Evolutionary conservation across 345 rosid species (phyloP), one percentile per base, ranked within the genome.

Genomic region (Cardiospermum halicacabum): DNA sequence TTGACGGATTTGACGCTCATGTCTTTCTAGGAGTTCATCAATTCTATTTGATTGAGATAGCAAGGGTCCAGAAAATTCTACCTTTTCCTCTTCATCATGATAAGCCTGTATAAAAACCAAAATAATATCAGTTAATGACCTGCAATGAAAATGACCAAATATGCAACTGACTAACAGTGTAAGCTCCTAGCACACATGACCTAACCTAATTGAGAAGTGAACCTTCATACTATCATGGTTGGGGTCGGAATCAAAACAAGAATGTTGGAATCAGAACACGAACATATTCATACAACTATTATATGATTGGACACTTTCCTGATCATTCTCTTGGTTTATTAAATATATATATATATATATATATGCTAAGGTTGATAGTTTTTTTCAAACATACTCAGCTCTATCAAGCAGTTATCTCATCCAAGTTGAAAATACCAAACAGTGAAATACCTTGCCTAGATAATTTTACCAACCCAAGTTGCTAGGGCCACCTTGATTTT

Each of bases 1-100:
- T 68, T 89, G 95, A 62, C 91, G 91, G 66, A 90, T 87, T 57
- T 85, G 88, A 53, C 91, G 83, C 54, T 94, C 97, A 6, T 84
- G 91, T 58, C 81, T 80, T 75, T 82, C 86, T 66, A 91, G 72
- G 66, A 90, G 91, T 64, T 84, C 96, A 71, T 86, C 95, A 31
- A 82, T 73, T 73, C 88, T 82, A 51, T 84, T 76, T 31, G 96
- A 68, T 42, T 90, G 91, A 73, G 96, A 80, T 73, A 94, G 68
- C 71, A 94, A 70, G 18, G 97, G 99, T 53, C 87, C 97, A 4
- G 96, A 91, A 75, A 88, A 91, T 42, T 91, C 95, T 37, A 94
- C 92, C 76, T 82, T 84, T 76, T 85, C 91, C 53, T 74, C 85
- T 50, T 85, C 74, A 40, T 75, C 78, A 34, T 75, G 78, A 72